phyloP scores from a whole-genome alignment of 2,329 filamentous ascomycete species.

The Stemphylium lycopersici region DNA sequence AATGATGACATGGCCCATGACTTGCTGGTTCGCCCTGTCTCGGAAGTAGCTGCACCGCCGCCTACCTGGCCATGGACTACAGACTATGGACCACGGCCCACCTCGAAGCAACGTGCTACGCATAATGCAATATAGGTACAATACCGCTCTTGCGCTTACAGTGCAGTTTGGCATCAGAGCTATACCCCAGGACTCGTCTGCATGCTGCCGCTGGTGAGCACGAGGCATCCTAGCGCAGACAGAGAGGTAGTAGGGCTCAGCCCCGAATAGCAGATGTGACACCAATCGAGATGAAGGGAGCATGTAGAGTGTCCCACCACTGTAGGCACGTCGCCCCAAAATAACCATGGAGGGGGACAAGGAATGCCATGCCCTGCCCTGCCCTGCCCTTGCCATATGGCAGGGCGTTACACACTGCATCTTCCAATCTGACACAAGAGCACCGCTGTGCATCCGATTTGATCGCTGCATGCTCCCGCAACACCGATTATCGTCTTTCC shows the following conservation, averaged over 20 bases:
- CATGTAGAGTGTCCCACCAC: neutral
- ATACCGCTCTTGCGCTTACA: neutral
- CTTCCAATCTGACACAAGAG: too few species aligned
- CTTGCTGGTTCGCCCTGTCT: slow-evolving; percentile 8
- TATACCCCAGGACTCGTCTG: slow-evolving; percentile 6
- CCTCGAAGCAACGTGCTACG: slow-evolving; percentile 5
- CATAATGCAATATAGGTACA: neutral
- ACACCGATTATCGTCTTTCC: neutral
- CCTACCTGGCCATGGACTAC: neutral
- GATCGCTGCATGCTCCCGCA: neutral
- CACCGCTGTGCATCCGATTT: too few species aligned
- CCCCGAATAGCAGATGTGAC: slow-evolving; percentile 8
- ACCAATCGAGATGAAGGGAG: slow-evolving; percentile 6
- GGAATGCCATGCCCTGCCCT: neutral
- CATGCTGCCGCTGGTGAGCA: too few species aligned
- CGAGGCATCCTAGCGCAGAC: too few species aligned
- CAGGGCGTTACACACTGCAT: too few species aligned
- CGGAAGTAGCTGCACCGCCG: slow-evolving; percentile 5
- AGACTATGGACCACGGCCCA: neutral
- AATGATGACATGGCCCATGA: slow-evolving; percentile 5
- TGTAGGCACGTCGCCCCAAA: neutral
- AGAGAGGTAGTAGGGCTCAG: slow-evolving; percentile 1
- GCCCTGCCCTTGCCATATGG: slow-evolving; percentile 17
- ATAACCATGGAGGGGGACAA: slow-evolving; percentile 1
- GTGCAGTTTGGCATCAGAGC: too few species aligned